Evolutionary conservation across 495 filamentous ascomycete species (phyloP), one percentile per base, ranked within the genome.

Genomic region (Lophiotrema nucula): DNA sequence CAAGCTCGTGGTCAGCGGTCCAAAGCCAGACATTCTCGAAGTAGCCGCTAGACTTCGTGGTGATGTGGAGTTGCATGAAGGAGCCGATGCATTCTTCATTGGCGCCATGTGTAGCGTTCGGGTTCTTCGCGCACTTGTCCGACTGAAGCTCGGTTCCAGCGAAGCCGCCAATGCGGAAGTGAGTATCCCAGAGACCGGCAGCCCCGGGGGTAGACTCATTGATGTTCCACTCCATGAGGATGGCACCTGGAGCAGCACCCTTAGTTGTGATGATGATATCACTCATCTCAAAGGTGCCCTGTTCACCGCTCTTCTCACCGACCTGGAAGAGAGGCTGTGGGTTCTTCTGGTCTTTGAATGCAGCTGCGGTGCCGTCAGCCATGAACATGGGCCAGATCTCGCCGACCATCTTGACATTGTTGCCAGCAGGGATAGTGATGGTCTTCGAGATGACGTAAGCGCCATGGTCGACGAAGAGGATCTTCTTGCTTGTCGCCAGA

Each of bases 151-250:
- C 42, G 21, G 73, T 72, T 16, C 74, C 76, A 53, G 66, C 65
- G 38, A 66, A 72, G 37, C 76, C 76, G 49, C 73, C 76, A 47
- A 79, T 67, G 53, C 76, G 72, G 53, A 73, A 72, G 66, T 79
- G 76, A 24, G 74, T 72, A 50, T 79, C 76, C 73, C 73, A 75
- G 33, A 75, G 65, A 50, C 70, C 73, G 25, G 61, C 69, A 12
- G 24, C 55, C 11, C 76, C 78, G 56, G 39, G 10, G 10, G 73
- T 55, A 4, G 69, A 69, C 8, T 73, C 76, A 11, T 64, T 51
- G 45, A 90, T 69, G 68, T 91, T 90, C 81, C 83, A 90, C 69
- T 90, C 79, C 51, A 95, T 83, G 28, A 91, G 76, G 15, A 83
- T 81, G 31, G 86, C 88, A 19, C 89, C 89, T 1, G 84, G 81